Percentiles rank a stretch among this genome's conserved stretches.
Conservation (phyloP, 352 stramenopile genomes). For the Pythium brachiatum region DNA sequence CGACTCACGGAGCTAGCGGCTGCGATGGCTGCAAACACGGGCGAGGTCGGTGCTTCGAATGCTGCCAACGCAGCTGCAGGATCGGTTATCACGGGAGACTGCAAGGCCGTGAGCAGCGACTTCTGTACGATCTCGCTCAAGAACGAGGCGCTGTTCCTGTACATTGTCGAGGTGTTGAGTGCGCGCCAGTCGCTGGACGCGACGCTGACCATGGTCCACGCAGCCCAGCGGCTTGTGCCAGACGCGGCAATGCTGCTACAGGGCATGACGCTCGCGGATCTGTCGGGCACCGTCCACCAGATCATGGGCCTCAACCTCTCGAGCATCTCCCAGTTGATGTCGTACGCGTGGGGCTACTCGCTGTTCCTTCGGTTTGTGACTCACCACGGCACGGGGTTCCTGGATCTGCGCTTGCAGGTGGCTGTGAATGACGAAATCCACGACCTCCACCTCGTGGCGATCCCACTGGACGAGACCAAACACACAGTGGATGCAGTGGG, state of each 20-base stretch:
- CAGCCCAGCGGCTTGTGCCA: conserved; percentile 30
- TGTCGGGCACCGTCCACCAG: conserved; percentile 32
- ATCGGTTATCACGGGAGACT: conserved; percentile 22
- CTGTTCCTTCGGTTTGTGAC: conserved; percentile 41
- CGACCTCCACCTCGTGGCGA: conserved; percentile 43
- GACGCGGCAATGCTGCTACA: conserved; percentile 18
- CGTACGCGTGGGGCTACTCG: conserved; percentile 41
- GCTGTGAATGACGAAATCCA: conserved; percentile 43
- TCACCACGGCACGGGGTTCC: conserved; percentile 33
- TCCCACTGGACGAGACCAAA: conserved; percentile 34
- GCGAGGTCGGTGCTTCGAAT: neutral
- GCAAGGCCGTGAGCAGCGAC: conserved; percentile 15
- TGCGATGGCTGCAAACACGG: neutral
- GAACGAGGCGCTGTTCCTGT: conserved; percentile 39
- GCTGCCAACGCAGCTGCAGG: neutral
- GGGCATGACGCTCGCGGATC: conserved; percentile 18
- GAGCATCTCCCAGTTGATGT: conserved; percentile 33
- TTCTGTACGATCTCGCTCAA: conserved; percentile 28
- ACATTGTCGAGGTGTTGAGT: conserved; percentile 31
- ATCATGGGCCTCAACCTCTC: conserved; percentile 39
- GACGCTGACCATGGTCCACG: conserved; percentile 37
- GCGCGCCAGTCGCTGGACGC: conserved; percentile 27
- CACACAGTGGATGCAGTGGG: conserved; percentile 33
- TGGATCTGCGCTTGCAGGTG: conserved; percentile 41
- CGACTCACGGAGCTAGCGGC: conserved; percentile 16